Evolutionary conservation across 2,329 filamentous ascomycete species (phyloP).

Genomic region (Pseudocercospora cruenta): DNA sequence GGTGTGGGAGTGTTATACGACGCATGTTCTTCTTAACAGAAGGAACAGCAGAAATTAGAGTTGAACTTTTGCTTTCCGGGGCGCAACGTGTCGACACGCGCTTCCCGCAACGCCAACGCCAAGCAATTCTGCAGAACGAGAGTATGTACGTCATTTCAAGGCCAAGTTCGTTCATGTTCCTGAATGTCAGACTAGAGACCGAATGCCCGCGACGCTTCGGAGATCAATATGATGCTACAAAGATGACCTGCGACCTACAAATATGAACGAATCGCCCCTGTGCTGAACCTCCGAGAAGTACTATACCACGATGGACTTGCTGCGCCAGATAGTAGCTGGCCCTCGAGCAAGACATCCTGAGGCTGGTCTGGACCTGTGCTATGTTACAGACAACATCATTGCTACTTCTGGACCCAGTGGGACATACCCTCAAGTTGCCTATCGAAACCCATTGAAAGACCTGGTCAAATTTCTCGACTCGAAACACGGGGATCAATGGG

Average conservation of each 20-base stretch:
- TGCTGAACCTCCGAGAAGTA: slow-evolving; percentile 9
- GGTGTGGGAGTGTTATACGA: not conserved
- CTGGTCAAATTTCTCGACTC: slow-evolving; percentile 86
- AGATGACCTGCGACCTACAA: not conserved
- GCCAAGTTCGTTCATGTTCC: not conserved
- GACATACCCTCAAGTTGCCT: slow-evolving; percentile 87
- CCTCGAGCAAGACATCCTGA: slow-evolving; percentile 83
- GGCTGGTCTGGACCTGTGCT: slow-evolving; percentile 89
- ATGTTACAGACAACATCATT: slow-evolving; percentile 81
- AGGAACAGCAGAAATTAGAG: not conserved
- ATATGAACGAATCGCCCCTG: slow-evolving; percentile 8
- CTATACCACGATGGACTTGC: slow-evolving; percentile 47
- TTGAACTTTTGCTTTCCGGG: not conserved
- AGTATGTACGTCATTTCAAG: slow-evolving; percentile 4
- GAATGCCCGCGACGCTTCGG: not conserved
- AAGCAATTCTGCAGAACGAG: not conserved
- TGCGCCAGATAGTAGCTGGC: slow-evolving; percentile 89
- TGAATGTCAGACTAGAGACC: not conserved
- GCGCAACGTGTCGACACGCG: slow-evolving; percentile 5
- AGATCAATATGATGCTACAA: not conserved
- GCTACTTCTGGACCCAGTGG: slow-evolving; percentile 85
- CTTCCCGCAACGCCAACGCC: slow-evolving; percentile 1
- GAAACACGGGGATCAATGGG: slow-evolving; percentile 83
- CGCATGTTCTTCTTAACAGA: not conserved
- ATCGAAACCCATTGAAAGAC: slow-evolving; percentile 87